A percentile compares a stretch with the other conserved stretches of the same genome.
phyloP scores from a whole-genome alignment of 495 filamentous ascomycete species.

The Emericellopsis terricola region DNA sequence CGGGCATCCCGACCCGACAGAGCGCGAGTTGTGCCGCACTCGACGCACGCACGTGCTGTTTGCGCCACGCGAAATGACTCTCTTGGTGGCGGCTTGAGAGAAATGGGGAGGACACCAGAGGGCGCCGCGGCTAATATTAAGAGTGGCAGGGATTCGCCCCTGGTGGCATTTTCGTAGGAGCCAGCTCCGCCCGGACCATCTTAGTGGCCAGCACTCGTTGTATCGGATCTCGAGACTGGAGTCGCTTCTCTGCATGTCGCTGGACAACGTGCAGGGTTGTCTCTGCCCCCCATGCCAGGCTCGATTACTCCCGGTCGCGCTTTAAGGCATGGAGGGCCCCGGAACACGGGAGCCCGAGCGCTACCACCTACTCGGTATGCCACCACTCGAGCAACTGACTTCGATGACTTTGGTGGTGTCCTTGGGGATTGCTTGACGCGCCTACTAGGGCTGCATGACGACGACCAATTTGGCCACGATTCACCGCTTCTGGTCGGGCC shows the following conservation, averaged over 20 bases:
- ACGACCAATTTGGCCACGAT: background rate
- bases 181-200: slow-evolving; percentile 5
- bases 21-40: background rate
- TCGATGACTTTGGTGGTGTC: background rate
- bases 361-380: no score
- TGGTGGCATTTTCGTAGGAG: slow-evolving; percentile 3
- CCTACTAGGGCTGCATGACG: background rate
- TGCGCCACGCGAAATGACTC: slow-evolving; percentile 2
- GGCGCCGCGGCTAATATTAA: background rate
- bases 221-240: no score
- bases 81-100: background rate
- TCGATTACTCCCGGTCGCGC: slow-evolving; percentile 3
- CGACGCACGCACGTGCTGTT: background rate
- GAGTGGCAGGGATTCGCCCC: slow-evolving; percentile 1
- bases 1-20: background rate
- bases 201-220: slow-evolving; percentile 3
- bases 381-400: slow-evolving; percentile 2
- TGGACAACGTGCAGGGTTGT: slow-evolving; percentile 3
- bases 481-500: background rate
- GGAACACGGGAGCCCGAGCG: background rate
- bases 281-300: slow-evolving; percentile 3
- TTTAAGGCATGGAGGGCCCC: slow-evolving; percentile 4
- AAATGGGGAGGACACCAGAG: background rate
- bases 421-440: background rate
- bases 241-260: no score